Base-by-base conservation (phyloP, 2,329 filamentous ascomycete genomes). In the Colletotrichum agaves region DNA sequence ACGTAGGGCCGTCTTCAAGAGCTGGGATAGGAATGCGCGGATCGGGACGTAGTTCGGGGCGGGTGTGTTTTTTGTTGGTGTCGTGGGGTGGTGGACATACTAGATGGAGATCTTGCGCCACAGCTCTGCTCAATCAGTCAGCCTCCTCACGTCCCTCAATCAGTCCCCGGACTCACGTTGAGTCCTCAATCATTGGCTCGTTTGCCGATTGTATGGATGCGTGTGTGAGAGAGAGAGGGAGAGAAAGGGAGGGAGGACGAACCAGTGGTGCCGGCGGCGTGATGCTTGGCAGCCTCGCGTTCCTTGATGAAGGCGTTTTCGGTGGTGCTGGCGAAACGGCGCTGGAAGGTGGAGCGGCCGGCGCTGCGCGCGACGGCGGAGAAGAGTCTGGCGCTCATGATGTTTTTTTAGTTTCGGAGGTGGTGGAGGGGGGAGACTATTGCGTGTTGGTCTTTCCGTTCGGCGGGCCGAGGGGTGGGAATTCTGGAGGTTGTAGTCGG, bases 91-190 rank as follows among this genome's bases (percentile, higher is more conserved):
- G 72, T 72, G 61, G 73, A 84, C 92, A 83, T 93, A 98, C 94
- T 93, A 98, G 86, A 98, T 87, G 72, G 93, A 96, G 76, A 98
- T 91, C 87, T 97, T 98, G 82, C 89, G 90, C 96, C 96, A 99
- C 76, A 97, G 89, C 76, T 93, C 95, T 97, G 78, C 71, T 69
- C 53, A 59, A 56, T 23, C 19, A n/a, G 60, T 67, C 47, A 67
- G 63, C 44, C 23, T 10, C 33, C 31, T 5, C 8, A n/a, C 21
- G 53, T 53, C 35, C n/a, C 21, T 27, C 37, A 41, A 31, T 52
- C 17, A 7, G 41, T 10, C n/a, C 13, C 8, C 10, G 4, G 12
- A 5, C 13, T 13, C 17, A n/a, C 58, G 33, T 31, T 61, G 11
- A 31, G 15, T 33, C 12, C 0, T 0, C 15, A 31, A 39, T 27